A percentile compares a stretch with the other conserved stretches of the same genome.
Conservation (phyloP, 2,329 filamentous ascomycete genomes). For the Talaromyces sp. region DNA sequence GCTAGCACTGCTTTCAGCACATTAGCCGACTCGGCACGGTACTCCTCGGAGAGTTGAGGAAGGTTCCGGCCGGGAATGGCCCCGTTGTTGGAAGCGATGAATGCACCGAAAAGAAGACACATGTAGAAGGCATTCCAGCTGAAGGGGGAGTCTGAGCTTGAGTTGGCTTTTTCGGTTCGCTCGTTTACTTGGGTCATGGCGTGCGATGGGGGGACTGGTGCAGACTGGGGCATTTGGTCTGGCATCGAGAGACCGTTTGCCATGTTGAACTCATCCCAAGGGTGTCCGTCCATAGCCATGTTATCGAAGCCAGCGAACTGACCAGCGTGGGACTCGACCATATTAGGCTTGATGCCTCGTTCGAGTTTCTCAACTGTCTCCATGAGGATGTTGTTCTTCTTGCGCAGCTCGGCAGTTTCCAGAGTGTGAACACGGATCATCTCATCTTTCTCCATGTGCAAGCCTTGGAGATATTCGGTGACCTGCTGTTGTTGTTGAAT, state of each 20-base stretch:
- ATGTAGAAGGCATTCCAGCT: slow-evolving; percentile 75
- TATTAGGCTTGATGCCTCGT: slow-evolving; percentile 42
- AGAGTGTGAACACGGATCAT: slow-evolving; percentile 85
- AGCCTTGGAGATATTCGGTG: slow-evolving; percentile 72
- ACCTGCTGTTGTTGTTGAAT: slow-evolving; percentile 73
- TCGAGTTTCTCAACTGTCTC: slow-evolving; percentile 57
- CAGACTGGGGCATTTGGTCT: slow-evolving; percentile 39
- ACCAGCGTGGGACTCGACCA: slow-evolving; percentile 61
- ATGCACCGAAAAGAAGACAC: slow-evolving; percentile 94
- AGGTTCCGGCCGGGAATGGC: slow-evolving; percentile 62
- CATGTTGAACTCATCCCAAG: slow-evolving; percentile 83
- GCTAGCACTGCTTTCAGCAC: slow-evolving; percentile 51
- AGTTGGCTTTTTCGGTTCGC: slow-evolving; percentile 33
- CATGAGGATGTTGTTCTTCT: slow-evolving; percentile 86
- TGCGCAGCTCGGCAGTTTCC: slow-evolving; percentile 87
- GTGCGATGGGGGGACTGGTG: slow-evolving; percentile 27
- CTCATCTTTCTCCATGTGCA: slow-evolving; percentile 88
- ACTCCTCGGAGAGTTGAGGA: slow-evolving; percentile 50
- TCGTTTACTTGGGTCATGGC: slow-evolving; percentile 48
- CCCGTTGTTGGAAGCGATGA: slow-evolving; percentile 84
- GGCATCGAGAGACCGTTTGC: slow-evolving; percentile 62
- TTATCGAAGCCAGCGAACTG: slow-evolving; percentile 82
- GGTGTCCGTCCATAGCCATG: slow-evolving; percentile 72
- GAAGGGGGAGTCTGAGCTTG: slow-evolving; percentile 70
- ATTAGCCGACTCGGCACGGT: slow-evolving; percentile 51